Conservation (phyloP, 2,329 filamentous ascomycete species). For the Trichophyton mentagrophytes region DNA sequence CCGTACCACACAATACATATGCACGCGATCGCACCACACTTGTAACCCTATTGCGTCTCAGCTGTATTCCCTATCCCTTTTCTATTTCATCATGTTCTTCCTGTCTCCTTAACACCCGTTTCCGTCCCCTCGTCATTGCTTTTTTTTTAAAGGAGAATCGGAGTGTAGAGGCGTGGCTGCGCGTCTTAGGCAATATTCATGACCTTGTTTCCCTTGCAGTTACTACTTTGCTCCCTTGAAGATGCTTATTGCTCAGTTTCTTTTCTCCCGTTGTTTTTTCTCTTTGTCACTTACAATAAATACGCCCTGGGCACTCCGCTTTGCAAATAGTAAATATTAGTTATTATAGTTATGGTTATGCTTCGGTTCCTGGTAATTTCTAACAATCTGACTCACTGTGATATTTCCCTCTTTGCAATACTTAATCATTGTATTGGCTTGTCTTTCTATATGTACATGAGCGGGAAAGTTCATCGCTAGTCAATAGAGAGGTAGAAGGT, state of each 20-base stretch:
- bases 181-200: slow-evolving; percentile 11
- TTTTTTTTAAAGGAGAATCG: slow-evolving; percentile 4
- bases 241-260: slow-evolving; percentile 1
- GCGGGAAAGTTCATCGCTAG: background rate
- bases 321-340: background rate
- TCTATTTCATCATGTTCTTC: background rate
- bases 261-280: background rate
- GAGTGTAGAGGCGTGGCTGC: slow-evolving; percentile 12
- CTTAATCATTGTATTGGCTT: background rate
- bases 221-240: background rate
- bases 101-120: background rate
- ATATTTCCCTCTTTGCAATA: background rate
- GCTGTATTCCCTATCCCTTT: background rate
- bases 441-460: background rate
- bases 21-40: background rate
- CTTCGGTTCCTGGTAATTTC: background rate
- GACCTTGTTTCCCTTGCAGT: background rate
- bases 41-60: slow-evolving; percentile 1
- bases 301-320: background rate
- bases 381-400: background rate
- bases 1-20: background rate
- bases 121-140: slow-evolving; percentile 9
- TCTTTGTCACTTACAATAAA: background rate
- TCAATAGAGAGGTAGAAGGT: background rate
- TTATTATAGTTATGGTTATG: background rate